phyloP scores from a whole-genome alignment of 495 filamentous ascomycete genomes.

The Lasiosphaeria miniovina region DNA sequence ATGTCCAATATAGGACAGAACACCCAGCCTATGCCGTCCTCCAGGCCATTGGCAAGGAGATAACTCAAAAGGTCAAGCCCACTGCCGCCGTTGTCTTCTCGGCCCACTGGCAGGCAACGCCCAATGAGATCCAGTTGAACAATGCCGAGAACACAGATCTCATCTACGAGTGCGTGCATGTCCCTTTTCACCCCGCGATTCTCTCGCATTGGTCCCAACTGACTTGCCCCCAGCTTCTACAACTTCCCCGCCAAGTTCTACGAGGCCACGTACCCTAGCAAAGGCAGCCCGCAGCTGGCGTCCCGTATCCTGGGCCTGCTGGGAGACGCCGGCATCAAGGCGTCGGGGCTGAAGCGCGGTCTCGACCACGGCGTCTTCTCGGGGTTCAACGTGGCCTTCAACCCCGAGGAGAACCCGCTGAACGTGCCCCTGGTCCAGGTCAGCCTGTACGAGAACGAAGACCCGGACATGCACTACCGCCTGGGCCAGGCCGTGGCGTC shows the following conservation, averaged over 20 bases:
- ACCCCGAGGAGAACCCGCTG: constrained; percentile 69
- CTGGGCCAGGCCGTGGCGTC: constrained; percentile 66
- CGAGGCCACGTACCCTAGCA: constrained; percentile 65
- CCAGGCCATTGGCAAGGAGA: constrained; percentile 67
- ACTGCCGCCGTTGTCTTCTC: constrained; percentile 83
- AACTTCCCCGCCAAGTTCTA: constrained; percentile 66
- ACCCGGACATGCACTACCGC: constrained; percentile 65
- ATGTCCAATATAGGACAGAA: constrained; percentile 66
- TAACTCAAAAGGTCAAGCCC: constrained; percentile 75
- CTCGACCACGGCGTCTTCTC: constrained; percentile 83
- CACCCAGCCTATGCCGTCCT: constrained; percentile 76
- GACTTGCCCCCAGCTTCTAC: constrained; percentile 55
- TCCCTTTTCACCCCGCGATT: neutral
- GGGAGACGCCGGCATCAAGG: constrained; percentile 58
- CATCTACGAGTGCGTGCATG: constrained; percentile 70
- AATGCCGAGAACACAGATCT: constrained; percentile 64
- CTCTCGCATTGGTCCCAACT: neutral
- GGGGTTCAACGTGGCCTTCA: constrained; percentile 68
- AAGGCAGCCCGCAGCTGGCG: constrained; percentile 64
- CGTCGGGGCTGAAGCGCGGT: constrained; percentile 61
- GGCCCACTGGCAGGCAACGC: constrained; percentile 74
- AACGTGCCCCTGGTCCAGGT: constrained; percentile 79
- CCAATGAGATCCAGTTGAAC: constrained; percentile 66
- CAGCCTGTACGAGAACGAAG: constrained; percentile 66
- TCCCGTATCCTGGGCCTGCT: constrained; percentile 61